phyloP scores from a whole-genome alignment of 179 eudicot species.

The Actinidia chinensis region DNA sequence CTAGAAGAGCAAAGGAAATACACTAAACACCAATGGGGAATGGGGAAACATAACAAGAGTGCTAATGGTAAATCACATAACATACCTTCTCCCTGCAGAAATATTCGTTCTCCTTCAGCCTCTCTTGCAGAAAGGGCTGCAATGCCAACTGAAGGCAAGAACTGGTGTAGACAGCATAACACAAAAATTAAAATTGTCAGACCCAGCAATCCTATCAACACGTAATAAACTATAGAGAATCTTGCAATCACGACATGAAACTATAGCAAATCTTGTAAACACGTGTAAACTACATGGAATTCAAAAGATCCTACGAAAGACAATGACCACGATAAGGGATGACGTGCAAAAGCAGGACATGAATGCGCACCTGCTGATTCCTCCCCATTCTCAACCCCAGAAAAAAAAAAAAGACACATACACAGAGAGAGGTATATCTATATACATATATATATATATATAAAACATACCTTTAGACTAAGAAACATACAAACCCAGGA shows the following conservation, averaged over 20 bases:
- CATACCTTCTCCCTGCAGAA: conserved; percentile 85
- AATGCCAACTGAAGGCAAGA: conserved; percentile 80
- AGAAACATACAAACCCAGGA: no score
- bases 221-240: neutral
- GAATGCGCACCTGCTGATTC: no score
- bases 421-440: no score
- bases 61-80: neutral
- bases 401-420: no score
- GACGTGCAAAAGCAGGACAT: neutral
- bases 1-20: conserved; percentile 8
- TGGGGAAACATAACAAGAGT: neutral
- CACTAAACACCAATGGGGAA: neutral
- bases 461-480: no score
- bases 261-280: neutral
- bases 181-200: conserved; percentile 7
- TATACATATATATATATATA: no score
- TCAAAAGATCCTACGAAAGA: neutral
- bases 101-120: conserved; percentile 87
- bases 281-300: neutral
- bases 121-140: conserved; percentile 96
- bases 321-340: neutral
- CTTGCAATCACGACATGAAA: no score
- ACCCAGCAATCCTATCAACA: conserved; percentile 6
- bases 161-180: conserved; percentile 39
- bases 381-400: no score